Conservation (phyloP, 306 rosid genomes). For the Aeschynomene evenia region DNA sequence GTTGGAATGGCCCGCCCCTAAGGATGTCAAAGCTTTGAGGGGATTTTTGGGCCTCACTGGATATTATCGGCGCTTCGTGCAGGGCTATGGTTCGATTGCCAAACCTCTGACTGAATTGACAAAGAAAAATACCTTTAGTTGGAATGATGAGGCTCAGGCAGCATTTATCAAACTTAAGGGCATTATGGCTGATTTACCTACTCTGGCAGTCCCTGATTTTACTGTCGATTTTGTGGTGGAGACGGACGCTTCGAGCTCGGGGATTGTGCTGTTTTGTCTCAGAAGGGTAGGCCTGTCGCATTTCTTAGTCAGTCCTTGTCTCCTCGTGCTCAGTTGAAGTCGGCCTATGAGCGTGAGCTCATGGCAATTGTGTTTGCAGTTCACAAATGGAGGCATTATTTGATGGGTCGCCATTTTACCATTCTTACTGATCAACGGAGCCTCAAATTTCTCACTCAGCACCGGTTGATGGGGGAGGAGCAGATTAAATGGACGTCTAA, state of each 20-base stretch:
- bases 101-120: neutral
- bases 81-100: neutral
- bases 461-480: too few species aligned
- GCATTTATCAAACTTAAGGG: too few species aligned
- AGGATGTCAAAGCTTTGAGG: neutral
- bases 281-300: neutral
- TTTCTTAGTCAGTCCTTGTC: neutral
- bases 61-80: neutral
- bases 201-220: neutral
- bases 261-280: neutral
- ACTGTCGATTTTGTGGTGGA: too few species aligned
- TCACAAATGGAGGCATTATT: too few species aligned
- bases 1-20: neutral
- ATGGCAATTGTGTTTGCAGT: too few species aligned
- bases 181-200: too few species aligned
- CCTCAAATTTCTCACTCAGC: too few species aligned
- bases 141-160: neutral
- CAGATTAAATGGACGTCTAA: too few species aligned
- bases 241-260: neutral
- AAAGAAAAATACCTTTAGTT: too few species aligned
- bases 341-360: neutral
- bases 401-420: too few species aligned
- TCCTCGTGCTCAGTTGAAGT: rapidly evolving
- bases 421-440: too few species aligned
- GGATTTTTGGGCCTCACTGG: neutral